Base-by-base conservation (phyloP, 768 basidiomycete genomes). In the Gloeopeniophorella convolvens region DNA sequence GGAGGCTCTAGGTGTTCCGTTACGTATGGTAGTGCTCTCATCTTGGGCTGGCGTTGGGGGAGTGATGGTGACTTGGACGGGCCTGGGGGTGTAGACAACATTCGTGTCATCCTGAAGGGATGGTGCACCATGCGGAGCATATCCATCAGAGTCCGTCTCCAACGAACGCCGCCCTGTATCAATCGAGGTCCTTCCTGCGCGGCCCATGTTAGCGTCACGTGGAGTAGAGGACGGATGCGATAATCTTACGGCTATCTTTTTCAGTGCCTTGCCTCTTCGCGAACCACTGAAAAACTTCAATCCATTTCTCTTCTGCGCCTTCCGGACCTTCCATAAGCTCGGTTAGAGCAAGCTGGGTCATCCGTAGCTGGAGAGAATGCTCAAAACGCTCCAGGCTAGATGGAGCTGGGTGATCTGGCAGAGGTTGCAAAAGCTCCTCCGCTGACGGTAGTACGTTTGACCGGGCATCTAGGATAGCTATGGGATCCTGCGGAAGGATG, bases 241-340 rank as follows among this genome's bases (percentile, higher is more conserved):
- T 2, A 11, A 37, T 36, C 57, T 56, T 37, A 58, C 57, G 57
- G 27, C 54, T 58, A 27, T 56, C 50, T 42, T 33, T 54, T 23
- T 54, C 57, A 6, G 48, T 39, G n/a, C 71, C 72, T 21, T 70
- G 74, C 58, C 73, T 71, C 49, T 82, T 83, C 0, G 91, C 83
- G 61, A 92, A 83, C 86, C 88, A 96, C 4, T 77, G 70, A 64
- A 94, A 95, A 7, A 91, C 75, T 23, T 91, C 89, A 13, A 91
- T 71, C 79, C 91, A 93, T 49, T 80, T 82, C 15, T 70, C 68
- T 54, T 86, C 83, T 0, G 92, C 93, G 33, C 81, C 79, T 59
- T 94, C 90, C 0, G 91, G 76, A 0, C 96, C 95, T 31, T 92
- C 85, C 15, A 87, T 76, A 30, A 83, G 77, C 67, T 98, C 96